phyloP scores from a whole-genome alignment of 257 asterid genomes.

The Plantago elongata region DNA sequence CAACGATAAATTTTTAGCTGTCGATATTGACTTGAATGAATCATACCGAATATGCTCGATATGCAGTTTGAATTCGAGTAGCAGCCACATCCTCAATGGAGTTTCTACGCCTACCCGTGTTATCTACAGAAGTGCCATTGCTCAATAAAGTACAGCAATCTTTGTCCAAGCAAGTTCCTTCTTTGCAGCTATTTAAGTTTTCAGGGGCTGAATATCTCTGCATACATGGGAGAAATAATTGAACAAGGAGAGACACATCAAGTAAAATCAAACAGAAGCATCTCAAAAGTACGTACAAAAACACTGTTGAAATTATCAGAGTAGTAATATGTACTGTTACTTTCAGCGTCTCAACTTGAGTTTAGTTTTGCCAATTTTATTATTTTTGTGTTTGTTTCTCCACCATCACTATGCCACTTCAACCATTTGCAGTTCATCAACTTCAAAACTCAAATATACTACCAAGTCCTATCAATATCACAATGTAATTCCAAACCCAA shows the following conservation, averaged over 20 bases:
- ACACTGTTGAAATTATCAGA: no score
- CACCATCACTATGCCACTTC: no score
- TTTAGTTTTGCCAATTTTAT: no score
- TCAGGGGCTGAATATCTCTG: constrained; percentile 49
- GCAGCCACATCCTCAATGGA: constrained; percentile 70
- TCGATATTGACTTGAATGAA: background rate
- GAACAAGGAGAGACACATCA: constrained; percentile 16
- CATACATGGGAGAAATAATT: constrained; percentile 13
- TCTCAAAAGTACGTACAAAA: no score
- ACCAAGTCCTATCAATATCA: no score
- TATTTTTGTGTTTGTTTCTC: no score
- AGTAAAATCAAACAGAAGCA: background rate
- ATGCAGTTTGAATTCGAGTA: constrained; percentile 68
- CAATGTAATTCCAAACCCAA: no score
- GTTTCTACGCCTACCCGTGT: constrained; percentile 26
- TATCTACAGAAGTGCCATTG: constrained; percentile 29
- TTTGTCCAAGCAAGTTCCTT: constrained; percentile 19
- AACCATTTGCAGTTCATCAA: no score
- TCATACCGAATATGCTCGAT: constrained; percentile 55
- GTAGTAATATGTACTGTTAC: no score
- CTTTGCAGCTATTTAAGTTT: constrained; percentile 31
- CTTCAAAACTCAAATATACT: no score
- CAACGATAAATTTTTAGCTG: background rate
- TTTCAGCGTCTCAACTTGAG: no score
- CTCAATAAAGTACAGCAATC: constrained; percentile 19